Conservation (phyloP, 176 grass and related monocot species). For the Oryza nivara region DNA sequence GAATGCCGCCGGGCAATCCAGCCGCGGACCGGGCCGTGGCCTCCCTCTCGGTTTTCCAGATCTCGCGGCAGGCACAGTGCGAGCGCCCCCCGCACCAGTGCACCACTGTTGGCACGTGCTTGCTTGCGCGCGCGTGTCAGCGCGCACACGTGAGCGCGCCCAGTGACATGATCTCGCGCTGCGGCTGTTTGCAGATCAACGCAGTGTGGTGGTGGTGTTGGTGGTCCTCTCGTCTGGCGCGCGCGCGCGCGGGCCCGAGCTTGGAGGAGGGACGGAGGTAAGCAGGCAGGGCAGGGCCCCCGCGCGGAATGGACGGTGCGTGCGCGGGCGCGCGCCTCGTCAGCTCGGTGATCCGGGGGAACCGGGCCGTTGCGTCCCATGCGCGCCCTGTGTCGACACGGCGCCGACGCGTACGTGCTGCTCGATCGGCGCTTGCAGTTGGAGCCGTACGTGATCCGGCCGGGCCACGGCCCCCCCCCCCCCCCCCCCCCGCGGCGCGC, state of each 20-base stretch:
- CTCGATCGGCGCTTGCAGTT: not conserved
- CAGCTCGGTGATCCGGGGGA: not conserved
- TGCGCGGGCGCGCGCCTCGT: not conserved
- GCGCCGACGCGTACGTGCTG: not conserved
- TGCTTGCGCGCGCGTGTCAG: not conserved
- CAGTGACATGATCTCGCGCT: not conserved
- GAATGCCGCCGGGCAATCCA: too few relatives aligned
- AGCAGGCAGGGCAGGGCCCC: too few relatives aligned
- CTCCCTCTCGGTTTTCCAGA: conserved; percentile 1
- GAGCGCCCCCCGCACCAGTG: not conserved
- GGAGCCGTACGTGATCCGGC: not conserved
- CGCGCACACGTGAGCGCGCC: conserved; percentile 42
- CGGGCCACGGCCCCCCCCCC: not conserved
- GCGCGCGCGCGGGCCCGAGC: too few relatives aligned
- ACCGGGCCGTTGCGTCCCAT: not conserved
- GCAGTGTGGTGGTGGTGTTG: too few relatives aligned
- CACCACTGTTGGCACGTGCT: conserved; percentile 59
- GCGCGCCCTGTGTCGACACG: not conserved
- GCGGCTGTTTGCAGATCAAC: not conserved
- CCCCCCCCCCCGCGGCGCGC: too few relatives aligned
- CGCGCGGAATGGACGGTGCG: not conserved
- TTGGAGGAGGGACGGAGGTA: too few relatives aligned
- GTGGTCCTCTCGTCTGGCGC: too few relatives aligned
- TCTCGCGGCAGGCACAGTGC: not conserved
- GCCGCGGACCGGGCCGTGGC: not conserved